Conservation (phyloP, 2,329 filamentous ascomycete species). For the Tolypocladium tundrense region DNA sequence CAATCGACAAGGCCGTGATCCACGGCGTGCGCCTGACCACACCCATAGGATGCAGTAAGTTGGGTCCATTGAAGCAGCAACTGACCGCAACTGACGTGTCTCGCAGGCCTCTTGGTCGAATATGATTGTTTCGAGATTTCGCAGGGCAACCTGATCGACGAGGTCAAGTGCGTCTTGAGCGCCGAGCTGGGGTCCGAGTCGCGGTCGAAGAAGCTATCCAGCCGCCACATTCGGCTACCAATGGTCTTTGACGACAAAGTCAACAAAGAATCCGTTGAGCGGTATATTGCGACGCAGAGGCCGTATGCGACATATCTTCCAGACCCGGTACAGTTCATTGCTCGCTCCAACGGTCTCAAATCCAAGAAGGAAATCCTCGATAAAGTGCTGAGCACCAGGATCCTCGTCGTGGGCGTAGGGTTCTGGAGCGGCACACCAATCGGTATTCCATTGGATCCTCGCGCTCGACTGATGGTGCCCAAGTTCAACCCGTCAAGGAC, state of each 20-base stretch:
- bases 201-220: neutral
- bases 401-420: constrained; percentile 12
- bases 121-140: constrained; percentile 1
- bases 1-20: neutral
- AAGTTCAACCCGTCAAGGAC: constrained; percentile 14
- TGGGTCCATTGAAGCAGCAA: neutral
- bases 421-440: constrained; percentile 22
- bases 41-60: constrained; percentile 1
- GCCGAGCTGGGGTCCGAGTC: neutral
- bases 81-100: neutral
- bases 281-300: constrained; percentile 50
- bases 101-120: neutral
- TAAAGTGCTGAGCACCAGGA: constrained; percentile 19
- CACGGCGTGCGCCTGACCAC: neutral
- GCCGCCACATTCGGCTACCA: neutral
- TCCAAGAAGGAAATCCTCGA: constrained; percentile 20
- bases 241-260: constrained; percentile 1
- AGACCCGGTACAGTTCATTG: constrained; percentile 43
- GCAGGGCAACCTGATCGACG: neutral
- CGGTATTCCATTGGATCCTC: constrained; percentile 7
- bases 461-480: constrained; percentile 9
- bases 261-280: constrained; percentile 12
- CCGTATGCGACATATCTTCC: constrained; percentile 50
- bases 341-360: constrained; percentile 23
- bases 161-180: neutral